Conservation (phyloP, 2,329 filamentous ascomycete species). For the Phoma sp. region DNA sequence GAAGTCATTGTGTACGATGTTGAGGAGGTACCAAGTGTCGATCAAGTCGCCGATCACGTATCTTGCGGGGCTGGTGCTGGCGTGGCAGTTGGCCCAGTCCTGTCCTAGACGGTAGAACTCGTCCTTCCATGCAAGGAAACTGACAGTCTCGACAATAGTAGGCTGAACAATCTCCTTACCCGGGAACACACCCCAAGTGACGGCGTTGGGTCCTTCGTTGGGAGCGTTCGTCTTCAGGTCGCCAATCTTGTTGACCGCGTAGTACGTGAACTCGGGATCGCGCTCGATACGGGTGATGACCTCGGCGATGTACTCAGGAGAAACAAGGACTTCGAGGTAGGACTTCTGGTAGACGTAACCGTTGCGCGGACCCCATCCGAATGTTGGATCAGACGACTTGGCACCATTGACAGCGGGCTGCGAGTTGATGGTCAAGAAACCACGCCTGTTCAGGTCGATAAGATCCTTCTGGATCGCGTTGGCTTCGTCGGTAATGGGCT, state of each 20-base stretch:
- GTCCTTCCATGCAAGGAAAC: conserved; percentile 98
- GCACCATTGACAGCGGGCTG: conserved; percentile 93
- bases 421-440: conserved; percentile 94
- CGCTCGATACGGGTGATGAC: conserved; percentile 79
- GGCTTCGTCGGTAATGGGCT: conserved; percentile 82
- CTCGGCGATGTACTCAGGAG: conserved; percentile 78
- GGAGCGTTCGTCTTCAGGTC: conserved; percentile 84
- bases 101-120: conserved; percentile 92
- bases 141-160: conserved; percentile 98
- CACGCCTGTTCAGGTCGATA: conserved; percentile 81
- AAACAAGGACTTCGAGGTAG: conserved; percentile 89
- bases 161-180: conserved; percentile 99
- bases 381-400: conserved; percentile 83
- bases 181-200: conserved; percentile 99
- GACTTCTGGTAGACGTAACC: conserved; percentile 99
- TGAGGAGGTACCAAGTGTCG: conserved; percentile 91
- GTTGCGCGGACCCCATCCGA: conserved; percentile 94
- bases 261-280: conserved; percentile 87
- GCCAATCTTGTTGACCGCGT: conserved; percentile 86
- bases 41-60: conserved; percentile 82
- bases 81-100: conserved; percentile 94
- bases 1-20: conserved; percentile 99
- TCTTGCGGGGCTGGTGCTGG: conserved; percentile 76
- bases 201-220: conserved; percentile 90
- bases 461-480: conserved; percentile 79